phyloP scores from a whole-genome alignment of 208 protist genomes.

The Trichomonas gallinae region DNA sequence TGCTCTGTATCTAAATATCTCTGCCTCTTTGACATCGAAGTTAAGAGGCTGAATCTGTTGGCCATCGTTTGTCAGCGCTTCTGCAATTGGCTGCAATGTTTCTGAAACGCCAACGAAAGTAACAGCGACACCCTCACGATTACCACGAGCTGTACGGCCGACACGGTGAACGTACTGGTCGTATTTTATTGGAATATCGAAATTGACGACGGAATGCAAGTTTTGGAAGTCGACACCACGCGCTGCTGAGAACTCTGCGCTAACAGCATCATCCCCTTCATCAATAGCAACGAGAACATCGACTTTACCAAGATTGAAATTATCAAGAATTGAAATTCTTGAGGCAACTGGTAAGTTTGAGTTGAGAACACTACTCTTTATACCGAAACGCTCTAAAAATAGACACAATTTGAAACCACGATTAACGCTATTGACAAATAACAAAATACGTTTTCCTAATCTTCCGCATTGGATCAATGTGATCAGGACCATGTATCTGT shows the following conservation, averaged over 20 bases:
- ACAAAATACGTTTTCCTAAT: background rate
- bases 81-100: background rate
- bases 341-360: slow-evolving; percentile 28
- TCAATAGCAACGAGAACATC: slow-evolving; percentile 24
- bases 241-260: slow-evolving; percentile 30
- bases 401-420: background rate
- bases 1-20: slow-evolving; percentile 9
- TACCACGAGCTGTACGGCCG: slow-evolving; percentile 71
- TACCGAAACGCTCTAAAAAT: slow-evolving; percentile 27
- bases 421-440: slow-evolving; percentile 17
- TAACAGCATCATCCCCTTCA: background rate
- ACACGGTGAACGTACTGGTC: slow-evolving; percentile 82
- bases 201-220: slow-evolving; percentile 75
- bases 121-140: slow-evolving; percentile 42
- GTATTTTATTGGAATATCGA: slow-evolving; percentile 64
- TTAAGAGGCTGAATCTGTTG: background rate
- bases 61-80: background rate
- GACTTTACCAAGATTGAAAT: slow-evolving; percentile 26
- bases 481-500: background rate
- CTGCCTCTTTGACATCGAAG: background rate
- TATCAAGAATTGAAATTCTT: background rate
- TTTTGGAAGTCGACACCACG: slow-evolving; percentile 69
- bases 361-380: slow-evolving; percentile 22
- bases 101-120: slow-evolving; percentile 24
- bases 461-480: background rate